phyloP scores from a whole-genome alignment of 1,139 yeast species.

The Geotrichum restrictum region DNA sequence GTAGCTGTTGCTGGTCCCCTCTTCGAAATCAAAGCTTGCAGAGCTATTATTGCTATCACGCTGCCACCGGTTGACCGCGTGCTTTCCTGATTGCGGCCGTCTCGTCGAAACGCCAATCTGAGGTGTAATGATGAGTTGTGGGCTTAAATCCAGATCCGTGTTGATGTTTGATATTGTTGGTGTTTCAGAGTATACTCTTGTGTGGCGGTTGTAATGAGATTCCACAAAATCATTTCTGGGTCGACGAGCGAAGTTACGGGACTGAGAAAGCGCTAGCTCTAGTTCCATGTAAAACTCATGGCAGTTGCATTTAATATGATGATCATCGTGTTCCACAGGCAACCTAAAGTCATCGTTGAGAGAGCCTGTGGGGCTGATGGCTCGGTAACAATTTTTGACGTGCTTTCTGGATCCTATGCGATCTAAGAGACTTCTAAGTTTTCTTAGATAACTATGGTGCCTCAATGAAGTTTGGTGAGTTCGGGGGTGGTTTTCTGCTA shows the following conservation, averaged over 20 bases:
- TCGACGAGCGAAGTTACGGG: background rate
- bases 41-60: background rate
- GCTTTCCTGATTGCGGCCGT: background rate
- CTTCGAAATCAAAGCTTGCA: background rate
- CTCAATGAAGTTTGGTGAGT: no score
- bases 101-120: background rate
- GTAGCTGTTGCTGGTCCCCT: background rate
- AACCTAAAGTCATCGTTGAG: background rate
- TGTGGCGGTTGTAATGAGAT: background rate
- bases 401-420: background rate
- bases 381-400: background rate
- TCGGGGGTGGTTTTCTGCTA: no score
- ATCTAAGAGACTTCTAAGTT: background rate
- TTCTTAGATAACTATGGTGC: background rate
- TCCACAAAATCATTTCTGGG: background rate
- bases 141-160: background rate
- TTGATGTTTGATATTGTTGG: no score
- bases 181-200: background rate
- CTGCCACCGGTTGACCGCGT: background rate
- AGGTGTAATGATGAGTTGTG: background rate
- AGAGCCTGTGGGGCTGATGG: background rate
- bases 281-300: conserved; percentile 5
- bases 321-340: conserved; percentile 2
- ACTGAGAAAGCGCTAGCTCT: background rate
- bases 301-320: conserved; percentile 5